Evolutionary conservation across 139 green algal species (phyloP).

Genomic region (Asterochloris sp.): DNA sequence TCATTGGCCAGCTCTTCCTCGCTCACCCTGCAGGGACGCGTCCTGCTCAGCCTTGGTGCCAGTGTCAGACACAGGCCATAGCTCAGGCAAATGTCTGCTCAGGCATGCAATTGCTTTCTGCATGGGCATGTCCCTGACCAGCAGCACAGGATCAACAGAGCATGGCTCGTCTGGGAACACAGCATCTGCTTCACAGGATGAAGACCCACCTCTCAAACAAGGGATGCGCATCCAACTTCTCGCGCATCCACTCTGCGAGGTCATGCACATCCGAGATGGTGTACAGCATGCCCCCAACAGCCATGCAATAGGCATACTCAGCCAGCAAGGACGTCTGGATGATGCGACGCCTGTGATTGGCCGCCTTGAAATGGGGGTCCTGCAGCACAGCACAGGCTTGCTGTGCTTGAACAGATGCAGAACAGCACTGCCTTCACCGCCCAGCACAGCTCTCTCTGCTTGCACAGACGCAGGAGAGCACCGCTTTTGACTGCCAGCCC

Average conservation of each 20-base stretch:
- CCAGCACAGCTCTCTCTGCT: no score
- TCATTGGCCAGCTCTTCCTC: slow-evolving; percentile 84
- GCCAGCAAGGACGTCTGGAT: slow-evolving; percentile 82
- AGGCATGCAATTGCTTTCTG: no score
- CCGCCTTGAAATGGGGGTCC: slow-evolving; percentile 67
- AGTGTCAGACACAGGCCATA: no score
- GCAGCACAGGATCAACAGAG: no score
- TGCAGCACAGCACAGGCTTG: background rate
- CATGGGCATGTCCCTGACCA: no score
- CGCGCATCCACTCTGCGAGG: slow-evolving; percentile 53
- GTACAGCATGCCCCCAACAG: slow-evolving; percentile 80
- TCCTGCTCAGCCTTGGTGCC: slow-evolving; percentile 51
- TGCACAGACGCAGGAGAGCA: background rate
- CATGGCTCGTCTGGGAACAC: no score
- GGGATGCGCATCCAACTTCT: slow-evolving; percentile 83
- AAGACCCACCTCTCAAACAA: slow-evolving; percentile 63
- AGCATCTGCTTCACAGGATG: no score
- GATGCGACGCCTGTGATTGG: slow-evolving; percentile 84
- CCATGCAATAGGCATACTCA: slow-evolving; percentile 94
- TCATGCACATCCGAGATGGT: slow-evolving; percentile 92
- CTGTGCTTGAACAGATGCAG: no score
- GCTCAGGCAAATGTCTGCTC: no score
- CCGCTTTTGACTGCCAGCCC: background rate
- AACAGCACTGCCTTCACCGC: no score
- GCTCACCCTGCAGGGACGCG: slow-evolving; percentile 74